Percentiles rank a stretch among this genome's conserved stretches.
Evolutionary conservation across 2,329 filamentous ascomycete species (phyloP).

Genomic region (Colletotrichum chlorophyti): DNA sequence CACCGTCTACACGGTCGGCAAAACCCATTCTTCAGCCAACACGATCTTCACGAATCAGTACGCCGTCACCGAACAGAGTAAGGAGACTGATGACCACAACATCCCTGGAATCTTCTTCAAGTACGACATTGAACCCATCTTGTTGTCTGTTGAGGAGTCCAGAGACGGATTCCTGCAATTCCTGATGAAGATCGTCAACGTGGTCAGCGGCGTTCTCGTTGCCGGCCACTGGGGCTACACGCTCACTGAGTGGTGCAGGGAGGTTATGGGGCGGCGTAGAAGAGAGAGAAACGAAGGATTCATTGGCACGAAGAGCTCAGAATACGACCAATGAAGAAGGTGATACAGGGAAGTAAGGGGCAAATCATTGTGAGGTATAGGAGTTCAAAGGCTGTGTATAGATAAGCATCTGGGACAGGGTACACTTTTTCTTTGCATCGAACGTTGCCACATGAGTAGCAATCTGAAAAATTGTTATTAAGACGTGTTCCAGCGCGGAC

Average conservation of each 20-base stretch:
- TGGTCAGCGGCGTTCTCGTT: slow-evolving; percentile 88
- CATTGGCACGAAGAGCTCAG: slow-evolving; percentile 27
- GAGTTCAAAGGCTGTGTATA: slow-evolving; percentile 25
- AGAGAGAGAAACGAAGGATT: slow-evolving; percentile 45
- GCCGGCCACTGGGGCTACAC: slow-evolving; percentile 94
- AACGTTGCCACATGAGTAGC: not conserved
- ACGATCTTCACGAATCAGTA: slow-evolving; percentile 96
- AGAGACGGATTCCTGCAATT: slow-evolving; percentile 78
- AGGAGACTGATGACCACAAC: slow-evolving; percentile 69
- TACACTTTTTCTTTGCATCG: slow-evolving; percentile 9
- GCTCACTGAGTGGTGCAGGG: slow-evolving; percentile 75
- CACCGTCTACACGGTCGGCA: slow-evolving; percentile 81
- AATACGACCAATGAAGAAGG: slow-evolving; percentile 27
- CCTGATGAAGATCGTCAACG: slow-evolving; percentile 84
- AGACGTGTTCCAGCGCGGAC: no score
- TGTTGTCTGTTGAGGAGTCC: slow-evolving; percentile 84
- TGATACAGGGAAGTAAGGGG: not conserved
- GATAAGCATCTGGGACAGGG: slow-evolving; percentile 14
- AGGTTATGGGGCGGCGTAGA: slow-evolving; percentile 58
- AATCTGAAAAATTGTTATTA: not conserved
- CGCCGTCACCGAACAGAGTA: slow-evolving; percentile 89
- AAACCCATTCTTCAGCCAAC: slow-evolving; percentile 47
- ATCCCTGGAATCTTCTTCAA: slow-evolving; percentile 97
- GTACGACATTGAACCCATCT: slow-evolving; percentile 96
- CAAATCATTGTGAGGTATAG: slow-evolving; percentile 2